Base-by-base conservation (phyloP, 805 yeast genomes). In the Ogataea paradorogensis region DNA sequence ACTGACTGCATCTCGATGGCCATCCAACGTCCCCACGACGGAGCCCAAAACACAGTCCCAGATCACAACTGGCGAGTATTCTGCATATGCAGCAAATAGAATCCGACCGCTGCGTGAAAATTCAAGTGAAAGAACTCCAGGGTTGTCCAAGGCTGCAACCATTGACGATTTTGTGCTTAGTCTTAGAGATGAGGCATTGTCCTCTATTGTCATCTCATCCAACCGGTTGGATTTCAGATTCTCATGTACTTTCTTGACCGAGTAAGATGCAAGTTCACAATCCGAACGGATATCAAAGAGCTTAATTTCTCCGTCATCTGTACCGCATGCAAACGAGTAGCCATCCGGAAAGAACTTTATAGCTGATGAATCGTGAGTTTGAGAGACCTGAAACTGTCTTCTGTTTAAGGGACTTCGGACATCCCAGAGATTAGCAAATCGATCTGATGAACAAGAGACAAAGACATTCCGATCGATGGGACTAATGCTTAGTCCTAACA, bases 251-350 rank as follows among this genome's bases (percentile, higher is more conserved):
- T 9, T 15, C 9, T 23, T 30, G 15, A 35, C 38, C 22, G 40
- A 27, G 58, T 79, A 87, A 13, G 52, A 58, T 7, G 78, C 71
- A 30, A 88, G 55, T 47, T 76, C 81, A 47, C 93, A 78, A 56
- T 85, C 95, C 1, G 89, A 71, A 46, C 96, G 70, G 31, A 86
- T 60, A 58, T 89, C 97, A 59, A 76, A 84, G 40, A 87, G 61
- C 43, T 84, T 70, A 18, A 85, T 66, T 0, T 71, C 58, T 3
- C 91, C 90, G 58, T 85, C 95, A 54, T 88, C 96, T 31, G 84
- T 73, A 1, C 96, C 96, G 2, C 82, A 71, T 0, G 75, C 77
- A 50, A 89, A 78, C 1, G 87, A 72, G 43, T 80, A 67, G 2
- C 87, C 87, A 46, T 79, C 83, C 7, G 87, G 87, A 55, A 82